Conservation (phyloP, 2,329 filamentous ascomycete genomes). For the Pleurostoma richardsiae region DNA sequence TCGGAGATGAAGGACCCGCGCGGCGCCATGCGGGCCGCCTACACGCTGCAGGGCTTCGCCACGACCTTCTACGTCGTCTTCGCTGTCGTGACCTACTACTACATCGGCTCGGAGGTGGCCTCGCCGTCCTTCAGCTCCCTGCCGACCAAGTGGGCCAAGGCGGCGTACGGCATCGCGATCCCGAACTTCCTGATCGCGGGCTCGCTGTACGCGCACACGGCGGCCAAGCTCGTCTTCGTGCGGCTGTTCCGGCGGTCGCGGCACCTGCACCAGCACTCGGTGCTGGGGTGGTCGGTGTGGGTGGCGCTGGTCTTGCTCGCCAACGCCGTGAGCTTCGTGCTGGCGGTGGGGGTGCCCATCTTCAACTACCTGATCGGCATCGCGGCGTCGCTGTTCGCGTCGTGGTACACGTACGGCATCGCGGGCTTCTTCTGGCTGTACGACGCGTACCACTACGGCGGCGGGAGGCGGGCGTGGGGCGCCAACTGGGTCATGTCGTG, state of each 20-base stretch:
- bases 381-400: slow-evolving; percentile 42
- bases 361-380: slow-evolving; percentile 50
- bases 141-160: slow-evolving; percentile 38
- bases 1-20: slow-evolving; percentile 46
- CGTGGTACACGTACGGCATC: slow-evolving; percentile 49
- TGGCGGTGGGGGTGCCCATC: slow-evolving; percentile 43
- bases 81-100: slow-evolving; percentile 44
- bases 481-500: slow-evolving; percentile 29
- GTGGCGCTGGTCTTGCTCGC: slow-evolving; percentile 35
- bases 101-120: slow-evolving; percentile 37
- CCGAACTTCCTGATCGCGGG: slow-evolving; percentile 46
- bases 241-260: slow-evolving; percentile 37
- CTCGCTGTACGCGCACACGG: slow-evolving; percentile 43
- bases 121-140: slow-evolving; percentile 44
- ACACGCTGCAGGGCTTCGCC: slow-evolving; percentile 41
- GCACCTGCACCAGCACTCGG: slow-evolving; percentile 42
- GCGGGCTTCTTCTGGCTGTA: slow-evolving; percentile 48
- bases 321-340: slow-evolving; percentile 36
- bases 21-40: slow-evolving; percentile 46
- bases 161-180: slow-evolving; percentile 43
- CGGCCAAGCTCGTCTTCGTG: slow-evolving; percentile 45
- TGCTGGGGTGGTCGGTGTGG: slow-evolving; percentile 42
- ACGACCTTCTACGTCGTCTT: slow-evolving; percentile 46
- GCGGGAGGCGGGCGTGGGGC: slow-evolving; percentile 30
- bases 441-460: slow-evolving; percentile 36